Conservation (phyloP, 352 stramenopile species). For the Phytophthora multivora region DNA sequence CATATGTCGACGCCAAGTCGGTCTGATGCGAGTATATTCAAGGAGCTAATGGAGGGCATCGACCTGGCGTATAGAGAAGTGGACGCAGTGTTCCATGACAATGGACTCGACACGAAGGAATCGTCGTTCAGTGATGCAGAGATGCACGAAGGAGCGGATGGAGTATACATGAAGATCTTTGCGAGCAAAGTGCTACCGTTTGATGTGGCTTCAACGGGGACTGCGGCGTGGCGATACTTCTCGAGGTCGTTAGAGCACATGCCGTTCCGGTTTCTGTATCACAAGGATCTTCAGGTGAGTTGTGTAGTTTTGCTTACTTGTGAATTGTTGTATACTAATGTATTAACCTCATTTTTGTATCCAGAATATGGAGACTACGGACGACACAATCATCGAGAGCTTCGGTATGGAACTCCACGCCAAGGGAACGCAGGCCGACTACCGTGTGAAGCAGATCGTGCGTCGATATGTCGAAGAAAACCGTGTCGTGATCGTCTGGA, state of each 20-base stretch:
- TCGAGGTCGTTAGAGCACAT: slow-evolving; percentile 45
- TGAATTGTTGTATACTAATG: slow-evolving; percentile 3
- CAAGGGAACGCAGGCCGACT: slow-evolving; percentile 55
- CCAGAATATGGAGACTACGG: slow-evolving; percentile 38
- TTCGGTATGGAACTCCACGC: slow-evolving; percentile 57
- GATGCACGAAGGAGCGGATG: slow-evolving; percentile 39
- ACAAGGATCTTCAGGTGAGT: slow-evolving; percentile 48
- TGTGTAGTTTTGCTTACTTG: background rate
- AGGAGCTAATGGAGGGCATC: slow-evolving; percentile 42
- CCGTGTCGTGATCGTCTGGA: slow-evolving; percentile 64
- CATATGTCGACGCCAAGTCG: slow-evolving; percentile 30
- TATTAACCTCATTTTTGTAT: background rate
- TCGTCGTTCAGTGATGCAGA: slow-evolving; percentile 41
- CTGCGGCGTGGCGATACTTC: slow-evolving; percentile 57
- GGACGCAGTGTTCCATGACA: slow-evolving; percentile 44
- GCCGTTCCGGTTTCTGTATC: slow-evolving; percentile 48
- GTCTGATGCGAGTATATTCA: slow-evolving; percentile 39
- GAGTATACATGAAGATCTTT: slow-evolving; percentile 57
- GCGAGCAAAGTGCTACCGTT: slow-evolving; percentile 60
- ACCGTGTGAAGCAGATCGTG: slow-evolving; percentile 63
- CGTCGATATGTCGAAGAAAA: slow-evolving; percentile 50
- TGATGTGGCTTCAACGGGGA: slow-evolving; percentile 37
- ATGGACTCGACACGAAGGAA: slow-evolving; percentile 39
- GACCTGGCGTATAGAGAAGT: slow-evolving; percentile 47
- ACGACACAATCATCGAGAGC: slow-evolving; percentile 67